These are phyloP conservation scores for Mycena vulgaris DNA, from an alignment of 768 basidiomycete genomes.

Conservation along the genomic window DNA sequence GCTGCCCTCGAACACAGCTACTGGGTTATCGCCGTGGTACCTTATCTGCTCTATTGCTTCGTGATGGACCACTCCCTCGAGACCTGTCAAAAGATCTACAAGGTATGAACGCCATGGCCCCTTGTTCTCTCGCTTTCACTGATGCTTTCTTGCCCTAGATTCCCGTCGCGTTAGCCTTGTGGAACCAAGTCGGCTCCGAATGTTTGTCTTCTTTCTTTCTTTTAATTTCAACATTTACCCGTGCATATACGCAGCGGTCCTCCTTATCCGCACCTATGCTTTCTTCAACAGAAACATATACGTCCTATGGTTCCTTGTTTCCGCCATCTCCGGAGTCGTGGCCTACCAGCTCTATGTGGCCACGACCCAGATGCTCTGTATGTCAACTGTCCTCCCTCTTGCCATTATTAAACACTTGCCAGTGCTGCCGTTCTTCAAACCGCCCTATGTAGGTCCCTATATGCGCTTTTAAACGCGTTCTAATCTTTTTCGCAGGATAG, in stretches of 20 bases:
- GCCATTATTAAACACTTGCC: slow-evolving; percentile 9
- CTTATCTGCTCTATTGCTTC: slow-evolving; percentile 84
- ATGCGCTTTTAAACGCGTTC: slow-evolving; percentile 30
- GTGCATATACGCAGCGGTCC: slow-evolving; percentile 66
- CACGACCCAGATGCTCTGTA: slow-evolving; percentile 83
- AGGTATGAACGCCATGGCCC: slow-evolving; percentile 55
- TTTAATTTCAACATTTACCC: slow-evolving; percentile 30
- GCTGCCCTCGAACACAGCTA: slow-evolving; percentile 63
- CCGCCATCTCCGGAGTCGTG: slow-evolving; percentile 79
- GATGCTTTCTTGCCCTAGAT: slow-evolving; percentile 60
- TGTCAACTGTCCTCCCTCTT: slow-evolving; percentile 43
- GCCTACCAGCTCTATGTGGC: slow-evolving; percentile 88
- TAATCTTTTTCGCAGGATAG: slow-evolving; percentile 50
- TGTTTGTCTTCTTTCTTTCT: slow-evolving; percentile 53
- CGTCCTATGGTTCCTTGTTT: slow-evolving; percentile 74
- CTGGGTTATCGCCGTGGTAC: slow-evolving; percentile 87
- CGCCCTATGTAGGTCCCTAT: slow-evolving; percentile 63
- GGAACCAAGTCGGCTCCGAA: slow-evolving; percentile 90
- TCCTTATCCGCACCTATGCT: slow-evolving; percentile 88
- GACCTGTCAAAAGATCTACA: slow-evolving; percentile 80
- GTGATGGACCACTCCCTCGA: slow-evolving; percentile 76
- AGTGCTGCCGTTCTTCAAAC: slow-evolving; percentile 79
- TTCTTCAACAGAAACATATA: slow-evolving; percentile 87
- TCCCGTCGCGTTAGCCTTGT: slow-evolving; percentile 87
- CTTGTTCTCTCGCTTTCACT: slow-evolving; percentile 20